Evolutionary conservation across 139 green algal genomes (phyloP).

Genomic region (Mesotaenium endlicherianum): DNA sequence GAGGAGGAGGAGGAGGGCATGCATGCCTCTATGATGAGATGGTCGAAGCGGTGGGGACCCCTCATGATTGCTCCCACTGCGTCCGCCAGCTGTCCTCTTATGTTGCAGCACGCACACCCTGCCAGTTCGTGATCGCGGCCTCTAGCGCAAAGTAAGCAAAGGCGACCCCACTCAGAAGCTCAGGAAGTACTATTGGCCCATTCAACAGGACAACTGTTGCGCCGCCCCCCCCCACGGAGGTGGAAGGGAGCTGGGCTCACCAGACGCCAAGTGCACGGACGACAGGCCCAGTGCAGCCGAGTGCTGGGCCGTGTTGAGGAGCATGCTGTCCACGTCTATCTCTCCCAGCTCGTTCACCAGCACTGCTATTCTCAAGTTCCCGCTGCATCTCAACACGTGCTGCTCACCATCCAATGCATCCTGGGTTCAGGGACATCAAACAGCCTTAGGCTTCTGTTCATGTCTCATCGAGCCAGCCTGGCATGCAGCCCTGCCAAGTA

Average conservation of each 20-base stretch:
- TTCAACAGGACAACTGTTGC: neutral
- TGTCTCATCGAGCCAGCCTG: too few relatives aligned
- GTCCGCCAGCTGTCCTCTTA: slow-evolving; percentile 2
- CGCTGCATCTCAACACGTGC: slow-evolving; percentile 70
- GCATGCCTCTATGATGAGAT: slow-evolving; percentile 45
- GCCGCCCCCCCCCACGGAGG: neutral
- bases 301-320: slow-evolving; percentile 30
- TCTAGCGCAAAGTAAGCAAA: too few relatives aligned
- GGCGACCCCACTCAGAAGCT: too few relatives aligned
- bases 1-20: too few relatives aligned
- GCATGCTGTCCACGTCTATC: slow-evolving; percentile 85
- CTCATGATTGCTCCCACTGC: slow-evolving; percentile 13
- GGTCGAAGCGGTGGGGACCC: slow-evolving; percentile 28
- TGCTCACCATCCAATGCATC: too few relatives aligned
- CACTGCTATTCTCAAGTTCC: slow-evolving; percentile 56
- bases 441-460: too few relatives aligned
- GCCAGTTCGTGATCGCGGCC: too few relatives aligned
- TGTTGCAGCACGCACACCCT: slow-evolving; percentile 34
- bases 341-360: slow-evolving; percentile 85
- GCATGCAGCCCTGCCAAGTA: too few relatives aligned
- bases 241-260: slow-evolving; percentile 1
- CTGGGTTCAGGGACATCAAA: too few relatives aligned
- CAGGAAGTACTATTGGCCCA: neutral
- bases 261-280: slow-evolving; percentile 6
- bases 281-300: slow-evolving; percentile 52